These are phyloP conservation scores for Aciculosporium take DNA, from an alignment of 2,329 filamentous ascomycete genomes.

Conservation along the genomic window DNA sequence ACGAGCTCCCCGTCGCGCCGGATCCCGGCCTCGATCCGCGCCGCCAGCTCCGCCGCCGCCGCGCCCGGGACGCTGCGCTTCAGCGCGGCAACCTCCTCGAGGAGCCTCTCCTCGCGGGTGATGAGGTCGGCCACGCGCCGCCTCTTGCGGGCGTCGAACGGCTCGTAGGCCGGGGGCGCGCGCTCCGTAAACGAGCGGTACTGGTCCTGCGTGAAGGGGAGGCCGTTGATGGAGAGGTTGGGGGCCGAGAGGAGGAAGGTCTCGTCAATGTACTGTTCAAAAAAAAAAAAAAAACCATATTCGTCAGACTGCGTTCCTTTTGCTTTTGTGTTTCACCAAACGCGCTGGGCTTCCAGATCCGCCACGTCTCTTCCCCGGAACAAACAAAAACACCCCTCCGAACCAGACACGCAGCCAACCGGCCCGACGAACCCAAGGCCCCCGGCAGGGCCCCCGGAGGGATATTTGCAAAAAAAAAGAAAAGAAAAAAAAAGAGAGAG, in stretches of 20 bases:
- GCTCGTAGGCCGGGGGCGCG: conserved; percentile 33
- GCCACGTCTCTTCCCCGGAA: no score
- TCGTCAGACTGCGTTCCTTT: no score
- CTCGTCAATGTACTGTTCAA: conserved; percentile 41
- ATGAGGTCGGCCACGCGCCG: conserved; percentile 45
- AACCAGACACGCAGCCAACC: no score
- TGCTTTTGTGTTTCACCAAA: no score
- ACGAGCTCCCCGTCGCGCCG: conserved; percentile 34
- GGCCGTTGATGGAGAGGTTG: conserved; percentile 50
- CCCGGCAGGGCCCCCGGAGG: no score
- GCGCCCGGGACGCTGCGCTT: conserved; percentile 37
- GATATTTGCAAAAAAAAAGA: background rate
- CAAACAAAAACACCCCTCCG: no score
- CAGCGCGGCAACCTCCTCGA: conserved; percentile 47
- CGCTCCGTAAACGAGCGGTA: conserved; percentile 20
- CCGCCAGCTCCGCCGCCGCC: conserved; percentile 29
- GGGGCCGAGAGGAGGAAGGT: conserved; percentile 44
- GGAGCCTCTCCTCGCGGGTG: conserved; percentile 47
- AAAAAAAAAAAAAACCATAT: background rate
- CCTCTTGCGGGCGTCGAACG: conserved; percentile 46
- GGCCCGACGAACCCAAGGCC: no score
- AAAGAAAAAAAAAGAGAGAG: background rate
- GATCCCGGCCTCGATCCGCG: conserved; percentile 24
- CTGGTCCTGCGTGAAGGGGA: conserved; percentile 28
- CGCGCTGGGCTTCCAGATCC: no score